Percentiles rank a stretch among this genome's conserved stretches.
phyloP scores from a whole-genome alignment of 2,329 filamentous ascomycete species.

The Cytospora piceae region DNA sequence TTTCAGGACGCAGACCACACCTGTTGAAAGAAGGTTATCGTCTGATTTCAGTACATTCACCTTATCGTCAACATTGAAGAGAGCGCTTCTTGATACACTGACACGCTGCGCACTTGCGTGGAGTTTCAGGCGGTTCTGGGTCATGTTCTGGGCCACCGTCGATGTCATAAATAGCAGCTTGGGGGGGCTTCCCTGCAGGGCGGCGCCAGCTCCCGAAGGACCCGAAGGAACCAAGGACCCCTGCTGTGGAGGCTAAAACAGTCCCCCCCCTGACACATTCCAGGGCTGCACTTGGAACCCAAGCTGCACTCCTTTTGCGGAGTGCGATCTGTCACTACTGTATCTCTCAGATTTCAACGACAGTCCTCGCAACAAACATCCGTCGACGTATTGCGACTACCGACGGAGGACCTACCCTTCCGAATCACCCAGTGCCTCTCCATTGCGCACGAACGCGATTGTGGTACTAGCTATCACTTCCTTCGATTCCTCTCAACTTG shows the following conservation, averaged over 20 bases:
- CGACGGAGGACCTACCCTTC: not conserved
- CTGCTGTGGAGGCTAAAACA: conserved; percentile 10
- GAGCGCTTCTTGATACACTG: not conserved
- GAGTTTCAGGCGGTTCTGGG: not conserved
- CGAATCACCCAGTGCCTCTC: not conserved
- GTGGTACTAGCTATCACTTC: not conserved
- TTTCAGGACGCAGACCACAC: not conserved
- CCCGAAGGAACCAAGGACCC: not conserved
- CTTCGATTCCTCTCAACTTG: not conserved
- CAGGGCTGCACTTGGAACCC: not conserved
- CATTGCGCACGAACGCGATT: not conserved
- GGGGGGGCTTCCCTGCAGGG: conserved; percentile 14
- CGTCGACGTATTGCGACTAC: not conserved
- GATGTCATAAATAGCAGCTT: conserved; percentile 17
- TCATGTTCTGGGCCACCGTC: not conserved
- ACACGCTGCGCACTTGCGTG: not conserved
- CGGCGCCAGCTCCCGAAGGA: conserved; percentile 7
- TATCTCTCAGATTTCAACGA: conserved; percentile 1
- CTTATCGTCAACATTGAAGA: not conserved
- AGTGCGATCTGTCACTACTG: conserved; percentile 25
- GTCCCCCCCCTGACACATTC: not conserved
- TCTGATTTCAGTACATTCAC: not conserved
- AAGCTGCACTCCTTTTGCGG: conserved; percentile 7
- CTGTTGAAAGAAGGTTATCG: not conserved
- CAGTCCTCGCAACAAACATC: conserved; percentile 6